phyloP scores from a whole-genome alignment of 768 basidiomycete species.

The Podaxis sp. region DNA sequence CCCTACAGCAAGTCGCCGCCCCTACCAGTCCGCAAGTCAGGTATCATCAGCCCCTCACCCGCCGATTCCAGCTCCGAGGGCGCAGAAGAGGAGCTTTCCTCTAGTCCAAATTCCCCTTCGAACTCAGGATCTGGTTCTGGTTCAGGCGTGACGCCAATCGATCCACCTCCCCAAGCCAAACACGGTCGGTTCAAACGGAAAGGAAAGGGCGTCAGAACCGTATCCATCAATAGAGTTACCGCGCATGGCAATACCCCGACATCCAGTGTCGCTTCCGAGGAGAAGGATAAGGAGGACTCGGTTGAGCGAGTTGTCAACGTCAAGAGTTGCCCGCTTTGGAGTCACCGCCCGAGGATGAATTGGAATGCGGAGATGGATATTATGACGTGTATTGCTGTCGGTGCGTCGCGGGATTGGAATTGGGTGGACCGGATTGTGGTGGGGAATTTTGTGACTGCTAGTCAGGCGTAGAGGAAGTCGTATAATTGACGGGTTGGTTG shows the following conservation, averaged over 20 bases:
- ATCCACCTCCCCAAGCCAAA: slow-evolving; percentile 14
- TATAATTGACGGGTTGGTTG: slow-evolving; percentile 41
- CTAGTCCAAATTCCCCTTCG: background rate
- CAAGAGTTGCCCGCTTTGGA: slow-evolving; percentile 83
- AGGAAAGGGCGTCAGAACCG: slow-evolving; percentile 19
- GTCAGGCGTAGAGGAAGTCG: slow-evolving; percentile 96
- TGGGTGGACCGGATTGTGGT: slow-evolving; percentile 88
- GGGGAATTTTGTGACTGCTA: slow-evolving; percentile 91
- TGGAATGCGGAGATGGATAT: slow-evolving; percentile 92
- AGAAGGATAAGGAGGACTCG: slow-evolving; percentile 25
- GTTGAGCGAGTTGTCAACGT: slow-evolving; percentile 93
- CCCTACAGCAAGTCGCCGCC: slow-evolving; percentile 33
- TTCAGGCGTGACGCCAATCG: slow-evolving; percentile 16
- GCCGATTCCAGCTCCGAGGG: slow-evolving; percentile 20
- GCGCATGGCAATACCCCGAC: background rate
- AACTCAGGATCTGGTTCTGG: background rate
- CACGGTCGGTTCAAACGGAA: slow-evolving; percentile 20
- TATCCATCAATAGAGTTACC: slow-evolving; percentile 10
- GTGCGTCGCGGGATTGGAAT: slow-evolving; percentile 91
- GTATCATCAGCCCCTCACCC: slow-evolving; percentile 15
- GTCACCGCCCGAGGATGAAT: slow-evolving; percentile 83
- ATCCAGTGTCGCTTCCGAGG: background rate
- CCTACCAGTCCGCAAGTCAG: background rate
- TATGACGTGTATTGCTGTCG: slow-evolving; percentile 94
- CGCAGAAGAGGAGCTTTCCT: slow-evolving; percentile 17